Base-by-base conservation (phyloP, 1,139 yeast species). In the Taphrina wiesneri region DNA sequence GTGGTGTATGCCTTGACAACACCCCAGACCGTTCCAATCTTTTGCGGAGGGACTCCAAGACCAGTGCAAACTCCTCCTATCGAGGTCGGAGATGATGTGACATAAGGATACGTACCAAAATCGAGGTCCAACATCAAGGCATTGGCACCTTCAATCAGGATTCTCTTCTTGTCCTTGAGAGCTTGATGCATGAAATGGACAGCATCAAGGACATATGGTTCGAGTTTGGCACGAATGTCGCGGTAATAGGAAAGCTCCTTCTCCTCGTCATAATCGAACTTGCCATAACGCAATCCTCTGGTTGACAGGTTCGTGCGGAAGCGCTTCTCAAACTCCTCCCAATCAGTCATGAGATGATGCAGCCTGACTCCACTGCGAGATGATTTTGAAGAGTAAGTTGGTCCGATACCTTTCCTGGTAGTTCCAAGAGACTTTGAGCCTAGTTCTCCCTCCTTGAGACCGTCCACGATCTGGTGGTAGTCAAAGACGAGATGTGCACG, bases 31-130 rank as follows among this genome's bases (percentile, higher is more conserved):
- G 90, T 87, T 66, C 82, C 83, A 73, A 93, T 87, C 71, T 86
- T 80, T 71, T 80, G 84, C 72, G 99, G 99, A 41, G 99, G 97
- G 69, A 93, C 78, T 73, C 98, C 99, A 71, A 95, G 83, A 70
- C 99, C 99, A 54, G 99, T 93, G 74, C 92, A 82, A 66, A 93
- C 99, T 78, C 99, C 99, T 73, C 99, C 99, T 75, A 93, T 90
- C 73, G 97, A 95, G 65, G 99, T 93, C 75, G 88, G 85, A 41
- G 97, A 90, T 17, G 98, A 91, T 11, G 99, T 93, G 68, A 93
- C 99, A 75, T 86, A 93, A 60, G 99, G 99, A 76, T 92, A 93
- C 69, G 99, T 93, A 79, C 99, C 99, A 74, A 90, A 93, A 77
- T 93, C 99, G 72, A 93, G 84, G 78, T 93, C 99, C 77, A 93